phyloP scores from a whole-genome alignment of 768 basidiomycete species.

The Cyathus striatus region DNA sequence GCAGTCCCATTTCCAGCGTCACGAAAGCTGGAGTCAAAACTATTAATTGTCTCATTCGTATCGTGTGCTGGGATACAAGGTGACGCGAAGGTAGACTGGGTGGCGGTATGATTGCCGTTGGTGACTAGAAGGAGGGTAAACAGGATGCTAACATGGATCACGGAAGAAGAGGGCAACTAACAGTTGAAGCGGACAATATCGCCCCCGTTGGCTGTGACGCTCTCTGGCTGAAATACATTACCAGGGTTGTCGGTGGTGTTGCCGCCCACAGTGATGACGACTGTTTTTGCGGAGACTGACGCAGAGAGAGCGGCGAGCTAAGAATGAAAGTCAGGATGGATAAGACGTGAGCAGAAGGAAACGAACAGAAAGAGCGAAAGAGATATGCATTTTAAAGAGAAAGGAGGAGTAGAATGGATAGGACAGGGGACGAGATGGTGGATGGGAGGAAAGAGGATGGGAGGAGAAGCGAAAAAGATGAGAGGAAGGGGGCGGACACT shows the following conservation, averaged over 20 bases:
- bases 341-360: background rate
- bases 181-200: slow-evolving; percentile 57
- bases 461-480: background rate
- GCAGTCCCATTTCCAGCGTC: slow-evolving; percentile 41
- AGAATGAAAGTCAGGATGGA: background rate
- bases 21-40: slow-evolving; percentile 53
- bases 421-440: too few relatives aligned
- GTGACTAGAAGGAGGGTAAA: slow-evolving; percentile 31
- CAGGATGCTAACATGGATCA: background rate
- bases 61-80: slow-evolving; percentile 51
- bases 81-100: slow-evolving; percentile 47
- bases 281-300: slow-evolving; percentile 26
- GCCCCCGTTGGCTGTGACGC: slow-evolving; percentile 36
- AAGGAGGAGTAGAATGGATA: too few relatives aligned
- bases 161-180: slow-evolving; percentile 15
- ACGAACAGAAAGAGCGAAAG: background rate
- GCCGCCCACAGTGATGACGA: slow-evolving; percentile 41
- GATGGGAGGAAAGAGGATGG: background rate
- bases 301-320: slow-evolving; percentile 10
- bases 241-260: slow-evolving; percentile 38
- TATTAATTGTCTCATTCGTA: slow-evolving; percentile 45
- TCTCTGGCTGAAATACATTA: slow-evolving; percentile 41
- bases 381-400: background rate
- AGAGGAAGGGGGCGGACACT: background rate
- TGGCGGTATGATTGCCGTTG: slow-evolving; percentile 47